phyloP scores from a whole-genome alignment of 495 filamentous ascomycete genomes.

The Aspergillus affinis region DNA sequence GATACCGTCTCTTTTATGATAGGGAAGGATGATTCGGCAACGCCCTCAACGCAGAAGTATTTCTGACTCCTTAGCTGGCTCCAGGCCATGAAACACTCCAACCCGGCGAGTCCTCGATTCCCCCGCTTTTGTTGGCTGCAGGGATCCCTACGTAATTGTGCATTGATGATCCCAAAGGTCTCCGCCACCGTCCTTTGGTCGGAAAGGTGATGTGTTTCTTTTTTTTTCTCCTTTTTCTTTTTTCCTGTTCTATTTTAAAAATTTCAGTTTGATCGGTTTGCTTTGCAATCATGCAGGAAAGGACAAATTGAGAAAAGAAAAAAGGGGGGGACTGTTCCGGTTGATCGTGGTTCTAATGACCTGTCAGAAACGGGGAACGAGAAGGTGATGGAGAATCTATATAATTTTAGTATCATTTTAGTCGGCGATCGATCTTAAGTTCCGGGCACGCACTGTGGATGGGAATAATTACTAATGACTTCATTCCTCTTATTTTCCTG shows the following conservation, averaged over 20 bases:
- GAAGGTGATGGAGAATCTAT: neutral
- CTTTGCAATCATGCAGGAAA: neutral
- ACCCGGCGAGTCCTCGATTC: too few species aligned
- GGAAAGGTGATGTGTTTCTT: slow-evolving; percentile 2
- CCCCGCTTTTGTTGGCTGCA: neutral
- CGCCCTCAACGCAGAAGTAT: neutral
- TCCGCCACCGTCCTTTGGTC: neutral
- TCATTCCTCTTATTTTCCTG: too few species aligned
- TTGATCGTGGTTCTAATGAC: neutral
- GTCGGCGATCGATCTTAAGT: neutral
- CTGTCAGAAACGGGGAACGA: neutral
- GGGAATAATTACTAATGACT: too few species aligned
- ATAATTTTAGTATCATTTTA: neutral
- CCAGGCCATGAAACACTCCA: too few species aligned
- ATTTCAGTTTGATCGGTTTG: neutral
- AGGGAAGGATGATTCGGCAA: slow-evolving; percentile 4
- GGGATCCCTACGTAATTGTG: neutral
- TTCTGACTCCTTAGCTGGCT: neutral
- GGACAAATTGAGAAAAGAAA: neutral
- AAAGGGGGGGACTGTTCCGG: neutral
- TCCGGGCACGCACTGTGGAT: too few species aligned
- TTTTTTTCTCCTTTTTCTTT: slow-evolving; percentile 4
- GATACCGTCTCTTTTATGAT: slow-evolving; percentile 13
- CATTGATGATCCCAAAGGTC: neutral
- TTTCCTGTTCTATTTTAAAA: neutral